phyloP scores from a whole-genome alignment of 257 asterid genomes.

The Galeopsis tetrahit region DNA sequence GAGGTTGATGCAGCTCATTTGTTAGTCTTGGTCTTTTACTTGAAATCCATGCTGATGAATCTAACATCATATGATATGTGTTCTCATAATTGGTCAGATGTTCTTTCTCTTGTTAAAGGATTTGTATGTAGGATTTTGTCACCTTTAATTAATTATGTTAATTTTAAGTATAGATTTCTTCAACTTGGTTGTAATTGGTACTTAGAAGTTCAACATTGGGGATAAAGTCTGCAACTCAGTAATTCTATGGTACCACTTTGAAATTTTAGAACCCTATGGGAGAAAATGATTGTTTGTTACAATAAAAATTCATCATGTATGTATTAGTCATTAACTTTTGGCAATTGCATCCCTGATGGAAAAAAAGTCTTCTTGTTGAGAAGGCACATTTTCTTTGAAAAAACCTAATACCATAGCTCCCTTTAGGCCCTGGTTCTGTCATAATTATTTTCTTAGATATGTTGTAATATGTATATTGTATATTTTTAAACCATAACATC shows the following conservation, averaged over 20 bases:
- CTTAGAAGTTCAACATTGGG: not conserved
- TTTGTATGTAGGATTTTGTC: not conserved
- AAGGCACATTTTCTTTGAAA: not conserved
- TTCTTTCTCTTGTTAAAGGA: not conserved
- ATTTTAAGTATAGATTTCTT: not conserved
- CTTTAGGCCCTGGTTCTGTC: not conserved
- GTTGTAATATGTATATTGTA: not conserved
- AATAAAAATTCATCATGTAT: not conserved
- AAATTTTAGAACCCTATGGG: not conserved
- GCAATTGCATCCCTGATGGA: not conserved
- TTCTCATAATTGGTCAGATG: not conserved
- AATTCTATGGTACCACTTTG: constrained; percentile 1
- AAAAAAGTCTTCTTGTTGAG: not conserved
- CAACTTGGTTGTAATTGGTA: not conserved
- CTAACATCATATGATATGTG: constrained; percentile 3
- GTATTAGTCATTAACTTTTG: not conserved
- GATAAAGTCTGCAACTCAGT: not conserved
- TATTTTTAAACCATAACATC: not conserved
- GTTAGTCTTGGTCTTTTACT: not conserved
- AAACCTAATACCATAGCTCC: not conserved
- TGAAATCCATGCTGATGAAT: constrained; percentile 19
- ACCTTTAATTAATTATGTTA: not conserved
- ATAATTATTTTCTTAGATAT: too few relatives aligned
- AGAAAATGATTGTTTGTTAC: not conserved
- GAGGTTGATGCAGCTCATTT: constrained; percentile 17